Evolutionary conservation across 1,284 basidiomycete species (phyloP).

Genomic region (Ustilago nuda): DNA sequence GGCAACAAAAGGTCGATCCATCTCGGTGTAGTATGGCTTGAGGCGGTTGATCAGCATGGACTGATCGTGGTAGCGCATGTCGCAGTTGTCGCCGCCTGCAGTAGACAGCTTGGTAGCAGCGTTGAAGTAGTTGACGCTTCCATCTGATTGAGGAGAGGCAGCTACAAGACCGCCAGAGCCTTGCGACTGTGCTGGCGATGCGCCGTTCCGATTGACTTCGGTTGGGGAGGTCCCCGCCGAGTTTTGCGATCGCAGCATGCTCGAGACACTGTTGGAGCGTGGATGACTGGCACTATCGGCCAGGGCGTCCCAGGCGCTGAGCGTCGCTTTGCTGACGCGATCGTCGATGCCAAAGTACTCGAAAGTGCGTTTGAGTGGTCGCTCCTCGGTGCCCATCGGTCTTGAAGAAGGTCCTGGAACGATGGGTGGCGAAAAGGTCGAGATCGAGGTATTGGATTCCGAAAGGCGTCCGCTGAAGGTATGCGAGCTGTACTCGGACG

Average conservation of each 20-base stretch:
- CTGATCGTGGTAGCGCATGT: slow-evolving; percentile 51
- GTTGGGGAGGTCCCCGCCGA: slow-evolving; percentile 43
- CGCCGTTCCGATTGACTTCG: slow-evolving; percentile 34
- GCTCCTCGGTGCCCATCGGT: slow-evolving; percentile 33
- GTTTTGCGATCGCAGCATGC: slow-evolving; percentile 35
- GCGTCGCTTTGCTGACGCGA: slow-evolving; percentile 30
- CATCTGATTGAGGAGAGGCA: slow-evolving; percentile 39
- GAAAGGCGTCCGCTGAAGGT: slow-evolving; percentile 14
- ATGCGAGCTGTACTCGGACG: slow-evolving; percentile 32
- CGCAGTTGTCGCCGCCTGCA: slow-evolving; percentile 28
- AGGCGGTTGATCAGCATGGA: slow-evolving; percentile 55
- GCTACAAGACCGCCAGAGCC: slow-evolving; percentile 33
- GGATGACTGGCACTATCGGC: slow-evolving; percentile 42
- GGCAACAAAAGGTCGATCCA: slow-evolving; percentile 56
- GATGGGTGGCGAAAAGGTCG: slow-evolving; percentile 31
- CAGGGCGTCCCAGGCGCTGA: slow-evolving; percentile 45
- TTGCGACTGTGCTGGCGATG: slow-evolving; percentile 43
- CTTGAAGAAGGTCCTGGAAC: slow-evolving; percentile 21
- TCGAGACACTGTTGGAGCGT: slow-evolving; percentile 44
- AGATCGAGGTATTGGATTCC: slow-evolving; percentile 29
- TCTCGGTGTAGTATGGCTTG: slow-evolving; percentile 46
- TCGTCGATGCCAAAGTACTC: slow-evolving; percentile 24
- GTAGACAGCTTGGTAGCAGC: slow-evolving; percentile 33
- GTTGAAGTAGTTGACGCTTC: slow-evolving; percentile 36
- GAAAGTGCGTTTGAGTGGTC: slow-evolving; percentile 26